phyloP scores from a whole-genome alignment of 2,329 filamentous ascomycete genomes.

The Apiospora sp. region DNA sequence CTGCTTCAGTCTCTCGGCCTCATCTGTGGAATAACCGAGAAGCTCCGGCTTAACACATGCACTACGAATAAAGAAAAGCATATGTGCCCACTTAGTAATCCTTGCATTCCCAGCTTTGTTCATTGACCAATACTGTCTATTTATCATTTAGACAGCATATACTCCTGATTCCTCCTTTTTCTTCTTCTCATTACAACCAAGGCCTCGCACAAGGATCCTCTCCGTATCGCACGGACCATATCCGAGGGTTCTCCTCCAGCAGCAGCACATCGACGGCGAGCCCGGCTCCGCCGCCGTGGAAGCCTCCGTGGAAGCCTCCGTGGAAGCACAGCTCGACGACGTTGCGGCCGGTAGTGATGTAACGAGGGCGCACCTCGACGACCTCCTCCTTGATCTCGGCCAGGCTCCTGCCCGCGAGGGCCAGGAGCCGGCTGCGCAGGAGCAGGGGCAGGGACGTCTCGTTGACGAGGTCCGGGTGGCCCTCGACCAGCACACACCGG shows the following conservation, averaged over 20 bases:
- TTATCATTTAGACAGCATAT: background rate
- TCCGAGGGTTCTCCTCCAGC: background rate
- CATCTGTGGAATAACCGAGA: too few relatives aligned
- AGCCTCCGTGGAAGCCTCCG: background rate
- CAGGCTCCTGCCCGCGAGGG: background rate
- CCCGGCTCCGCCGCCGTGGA: background rate
- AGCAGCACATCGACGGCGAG: background rate
- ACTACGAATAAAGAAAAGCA: too few relatives aligned
- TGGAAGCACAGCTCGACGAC: background rate
- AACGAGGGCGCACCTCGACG: background rate
- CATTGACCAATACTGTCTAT: background rate
- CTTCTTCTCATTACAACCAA: background rate
- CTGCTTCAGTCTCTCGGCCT: too few relatives aligned
- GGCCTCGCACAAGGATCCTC: background rate
- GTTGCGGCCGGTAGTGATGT: background rate
- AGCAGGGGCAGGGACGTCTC: background rate
- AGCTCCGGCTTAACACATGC: too few relatives aligned
- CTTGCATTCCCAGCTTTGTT: background rate
- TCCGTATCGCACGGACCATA: background rate
- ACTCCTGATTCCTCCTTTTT: background rate
- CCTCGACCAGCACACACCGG: slow-evolving; percentile 4
- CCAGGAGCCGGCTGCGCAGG: slow-evolving; percentile 6
- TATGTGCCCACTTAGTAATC: background rate
- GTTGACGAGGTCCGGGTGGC: slow-evolving; percentile 5
- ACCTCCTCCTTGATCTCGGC: background rate